Evolutionary conservation across 2,329 filamentous ascomycete species (phyloP).

Genomic region (Ophiocordyceps polyrhachis-furcata): DNA sequence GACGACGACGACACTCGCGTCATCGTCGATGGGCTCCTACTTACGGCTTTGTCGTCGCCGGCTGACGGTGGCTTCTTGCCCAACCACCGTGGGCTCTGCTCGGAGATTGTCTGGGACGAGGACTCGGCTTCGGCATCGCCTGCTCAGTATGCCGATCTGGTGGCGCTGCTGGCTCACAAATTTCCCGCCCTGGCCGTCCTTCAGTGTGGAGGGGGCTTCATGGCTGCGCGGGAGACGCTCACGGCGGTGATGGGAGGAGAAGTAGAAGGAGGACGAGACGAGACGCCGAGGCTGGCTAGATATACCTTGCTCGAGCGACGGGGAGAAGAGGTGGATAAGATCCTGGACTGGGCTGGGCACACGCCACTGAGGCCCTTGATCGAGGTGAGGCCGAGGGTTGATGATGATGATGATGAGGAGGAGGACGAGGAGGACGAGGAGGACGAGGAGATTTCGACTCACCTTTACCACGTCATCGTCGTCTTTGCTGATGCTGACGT

Average conservation of each 20-base stretch:
- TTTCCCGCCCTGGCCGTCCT: slow-evolving; percentile 19
- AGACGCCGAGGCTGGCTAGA: slow-evolving; percentile 15
- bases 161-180: slow-evolving; percentile 19
- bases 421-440: too few relatives aligned
- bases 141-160: slow-evolving; percentile 8
- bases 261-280: slow-evolving; percentile 3
- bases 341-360: slow-evolving; percentile 3
- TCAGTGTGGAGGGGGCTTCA: slow-evolving; percentile 15
- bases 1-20: slow-evolving; percentile 18
- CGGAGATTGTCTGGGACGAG: slow-evolving; percentile 27
- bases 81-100: slow-evolving; percentile 29
- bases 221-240: slow-evolving; percentile 9
- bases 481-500: slow-evolving; percentile 4
- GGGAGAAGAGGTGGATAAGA: slow-evolving; percentile 1
- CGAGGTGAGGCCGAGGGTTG: slow-evolving; percentile 7
- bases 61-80: slow-evolving; percentile 21
- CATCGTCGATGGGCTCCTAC: slow-evolving; percentile 24
- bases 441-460: slow-evolving; percentile 7
- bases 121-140: slow-evolving; percentile 12
- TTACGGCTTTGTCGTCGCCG: slow-evolving; percentile 17
- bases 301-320: slow-evolving; percentile 12
- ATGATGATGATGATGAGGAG: too few relatives aligned
- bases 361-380: slow-evolving; percentile 8
- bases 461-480: slow-evolving; percentile 16
- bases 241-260: slow-evolving; percentile 6